Evolutionary conservation across 176 grass and related monocot genomes (phyloP).

Genomic region (Dendrocalamus sinicus): DNA sequence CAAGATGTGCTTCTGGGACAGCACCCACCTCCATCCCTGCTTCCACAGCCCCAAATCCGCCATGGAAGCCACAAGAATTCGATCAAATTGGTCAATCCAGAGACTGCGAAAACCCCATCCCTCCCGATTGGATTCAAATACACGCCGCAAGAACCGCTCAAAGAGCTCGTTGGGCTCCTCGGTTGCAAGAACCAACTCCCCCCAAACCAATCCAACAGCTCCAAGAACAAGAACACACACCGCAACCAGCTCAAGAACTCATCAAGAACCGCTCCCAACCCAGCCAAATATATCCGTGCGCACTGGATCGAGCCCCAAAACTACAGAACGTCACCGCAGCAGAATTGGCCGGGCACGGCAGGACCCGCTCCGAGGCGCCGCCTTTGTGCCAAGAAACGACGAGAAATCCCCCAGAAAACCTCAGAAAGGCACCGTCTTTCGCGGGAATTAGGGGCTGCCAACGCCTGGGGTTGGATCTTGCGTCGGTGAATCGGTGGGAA

Average conservation of each 20-base stretch:
- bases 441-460: constrained; percentile 29
- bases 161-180: not conserved
- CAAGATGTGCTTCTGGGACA: constrained; percentile 75
- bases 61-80: constrained; percentile 42
- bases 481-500: constrained; percentile 46
- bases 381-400: constrained; percentile 33
- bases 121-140: constrained; percentile 19
- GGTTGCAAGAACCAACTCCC: not conserved
- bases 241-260: constrained; percentile 40
- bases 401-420: constrained; percentile 38
- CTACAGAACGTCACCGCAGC: constrained; percentile 1
- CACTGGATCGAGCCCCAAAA: constrained; percentile 42
- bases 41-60: constrained; percentile 85
- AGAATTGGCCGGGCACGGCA: constrained; percentile 6
- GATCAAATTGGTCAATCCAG: constrained; percentile 34
- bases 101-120: constrained; percentile 22
- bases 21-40: constrained; percentile 86
- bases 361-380: constrained; percentile 11
- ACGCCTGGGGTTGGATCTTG: constrained; percentile 55
- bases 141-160: not conserved
- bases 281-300: not conserved
- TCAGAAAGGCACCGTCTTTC: constrained; percentile 45
- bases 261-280: constrained; percentile 15
- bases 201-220: constrained; percentile 39
- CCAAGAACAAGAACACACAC: constrained; percentile 1